Percentiles rank a stretch among this genome's conserved stretches.
Conservation (phyloP, 306 rosid genomes). For the Luffa aegyptiaca region DNA sequence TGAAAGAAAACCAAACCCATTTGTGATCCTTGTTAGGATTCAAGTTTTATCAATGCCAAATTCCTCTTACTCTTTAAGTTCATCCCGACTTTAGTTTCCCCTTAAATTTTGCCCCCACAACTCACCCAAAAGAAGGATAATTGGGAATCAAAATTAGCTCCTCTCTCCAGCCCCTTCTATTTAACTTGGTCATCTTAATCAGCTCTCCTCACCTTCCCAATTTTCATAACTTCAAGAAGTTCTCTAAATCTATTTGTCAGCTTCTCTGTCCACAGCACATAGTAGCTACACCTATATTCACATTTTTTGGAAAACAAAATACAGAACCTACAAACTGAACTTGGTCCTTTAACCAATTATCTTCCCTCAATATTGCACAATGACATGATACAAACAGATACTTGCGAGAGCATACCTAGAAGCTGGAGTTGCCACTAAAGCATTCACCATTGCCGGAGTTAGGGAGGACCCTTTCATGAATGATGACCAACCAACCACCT, state of each 20-base stretch:
- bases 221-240: neutral
- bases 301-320: neutral
- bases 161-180: too few relatives aligned
- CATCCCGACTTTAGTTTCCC: too few relatives aligned
- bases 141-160: too few relatives aligned
- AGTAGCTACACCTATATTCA: neutral
- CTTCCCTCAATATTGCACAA: neutral
- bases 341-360: neutral
- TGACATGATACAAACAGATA: slow-evolving; percentile 13
- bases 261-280: neutral
- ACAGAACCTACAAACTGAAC: neutral
- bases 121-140: too few relatives aligned
- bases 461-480: slow-evolving; percentile 72
- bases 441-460: slow-evolving; percentile 50
- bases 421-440: slow-evolving; percentile 77
- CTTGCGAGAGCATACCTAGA: slow-evolving; percentile 54
- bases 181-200: too few relatives aligned
- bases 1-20: too few relatives aligned
- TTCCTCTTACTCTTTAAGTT: too few relatives aligned
- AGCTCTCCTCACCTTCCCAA: neutral
- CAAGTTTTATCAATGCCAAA: too few relatives aligned
- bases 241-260: neutral
- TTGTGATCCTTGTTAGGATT: too few relatives aligned
- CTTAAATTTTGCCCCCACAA: too few relatives aligned
- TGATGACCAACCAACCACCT: slow-evolving; percentile 65